Base-by-base conservation (phyloP, 2,329 filamentous ascomycete genomes). In the Drechslera avenae region DNA sequence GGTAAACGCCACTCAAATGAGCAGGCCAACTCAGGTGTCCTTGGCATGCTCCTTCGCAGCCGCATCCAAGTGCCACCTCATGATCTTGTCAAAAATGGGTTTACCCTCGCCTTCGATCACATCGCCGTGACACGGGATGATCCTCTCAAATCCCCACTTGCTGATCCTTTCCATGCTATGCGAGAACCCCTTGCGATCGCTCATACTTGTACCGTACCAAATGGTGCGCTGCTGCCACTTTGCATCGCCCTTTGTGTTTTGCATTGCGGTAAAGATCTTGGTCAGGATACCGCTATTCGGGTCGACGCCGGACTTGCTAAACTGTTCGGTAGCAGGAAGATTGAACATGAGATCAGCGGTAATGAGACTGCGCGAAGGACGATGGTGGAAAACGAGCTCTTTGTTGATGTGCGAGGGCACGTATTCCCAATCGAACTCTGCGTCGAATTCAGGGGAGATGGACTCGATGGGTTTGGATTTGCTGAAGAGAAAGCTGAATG, bases 71-170 rank as follows among this genome's bases (percentile, higher is more conserved):
- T 95, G 89, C 91, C 92, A 97, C 64, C 83, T 82, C 75, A 96
- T 90, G 10, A 95, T 80, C 72, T 89, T 90, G 64, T 82, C 78
- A 60, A 93, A 96, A 13, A 89, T 78, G 9, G 81, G 82, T 79
- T 95, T 96, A 8, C 83, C 91, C 3, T 80, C 83, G 1, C 71
- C 81, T 72, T 94, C 87, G 59, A 97, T 86, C 13, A 89, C 86
- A 76, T 99, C 94, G 7, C 94, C 94, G 75, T 99, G 94, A 72
- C 93, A 97, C 0, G 93, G 91, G 52, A 99, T 86, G 42, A 97
- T 80, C 32, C 86, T 86, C 58, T 87, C 84, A 70, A 97, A 96
- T 51, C 93, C 87, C 93, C 93, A 99, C 46, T 74, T 71, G 45
- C 85, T 79, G 56, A 97, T 93, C 53, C 81, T 81, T 60, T 74